Evolutionary conservation across 2,329 filamentous ascomycete species (phyloP).

Genomic region (Exophiala bonariae): DNA sequence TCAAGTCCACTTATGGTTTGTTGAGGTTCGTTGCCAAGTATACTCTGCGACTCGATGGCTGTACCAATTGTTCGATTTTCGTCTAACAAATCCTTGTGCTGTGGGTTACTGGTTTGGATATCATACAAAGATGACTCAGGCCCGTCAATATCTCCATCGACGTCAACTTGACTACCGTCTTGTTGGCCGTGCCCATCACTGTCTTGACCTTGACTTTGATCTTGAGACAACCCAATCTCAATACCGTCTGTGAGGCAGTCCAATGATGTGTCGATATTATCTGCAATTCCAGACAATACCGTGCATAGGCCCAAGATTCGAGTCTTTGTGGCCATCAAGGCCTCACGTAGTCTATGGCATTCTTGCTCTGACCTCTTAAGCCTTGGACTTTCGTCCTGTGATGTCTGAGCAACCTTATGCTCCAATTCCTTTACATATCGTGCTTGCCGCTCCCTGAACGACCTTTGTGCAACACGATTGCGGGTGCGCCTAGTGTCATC

Average conservation of each 20-base stretch:
- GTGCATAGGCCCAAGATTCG: constrained; percentile 2
- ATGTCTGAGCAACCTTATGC: background rate
- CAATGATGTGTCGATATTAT: constrained; percentile 1
- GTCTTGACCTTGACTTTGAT: background rate
- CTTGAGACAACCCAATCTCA: background rate
- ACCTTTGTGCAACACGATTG: constrained; percentile 5
- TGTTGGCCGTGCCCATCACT: no score
- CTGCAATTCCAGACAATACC: constrained; percentile 1
- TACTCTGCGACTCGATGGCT: background rate
- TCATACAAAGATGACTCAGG: background rate
- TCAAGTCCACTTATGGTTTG: background rate
- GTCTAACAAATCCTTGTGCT: no score
- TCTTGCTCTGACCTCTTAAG: constrained; percentile 2
- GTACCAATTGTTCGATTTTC: no score
- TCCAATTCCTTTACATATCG: constrained; percentile 8
- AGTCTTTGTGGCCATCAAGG: background rate
- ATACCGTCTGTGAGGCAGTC: background rate
- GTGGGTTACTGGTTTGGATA: no score
- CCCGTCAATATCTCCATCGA: background rate
- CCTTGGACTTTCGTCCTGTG: background rate
- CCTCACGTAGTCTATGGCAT: background rate
- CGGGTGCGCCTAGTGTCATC: background rate
- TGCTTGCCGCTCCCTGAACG: constrained; percentile 7
- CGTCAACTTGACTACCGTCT: background rate
- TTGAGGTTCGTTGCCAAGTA: background rate